Base-by-base conservation (phyloP, 495 filamentous ascomycete species). In the Aspergillus ellipticus region DNA sequence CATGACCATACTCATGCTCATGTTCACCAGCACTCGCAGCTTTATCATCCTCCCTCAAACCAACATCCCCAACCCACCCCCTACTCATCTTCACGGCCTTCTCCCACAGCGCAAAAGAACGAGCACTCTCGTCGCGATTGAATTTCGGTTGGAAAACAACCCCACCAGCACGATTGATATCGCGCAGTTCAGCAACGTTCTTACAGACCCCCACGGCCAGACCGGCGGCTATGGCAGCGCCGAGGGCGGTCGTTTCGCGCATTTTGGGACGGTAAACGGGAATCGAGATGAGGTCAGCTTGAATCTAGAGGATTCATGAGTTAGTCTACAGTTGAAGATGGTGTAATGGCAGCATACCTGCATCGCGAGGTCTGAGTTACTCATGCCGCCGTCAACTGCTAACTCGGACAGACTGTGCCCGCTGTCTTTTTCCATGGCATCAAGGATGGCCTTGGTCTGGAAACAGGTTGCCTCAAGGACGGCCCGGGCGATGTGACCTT, bases 401-500 rank as follows among this genome's bases (percentile, higher is more conserved):
- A 97, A 82, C 24, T 85, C 80, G 49, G 84, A 79, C 45, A 97
- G 81, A 52, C 83, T 82, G 59, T 93, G 86, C n/a, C 84, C 85
- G 42, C 87, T 92, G 70, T 97, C 93, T 56, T 88, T 89, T 61
- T 91, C 90, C 94, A 97, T 97, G 50, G 94, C 92, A 54, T 92
- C 85, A 9, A 97, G 79, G 62, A 97, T 97, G 6, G 93, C 93
- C 58, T 92, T 92, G 29, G 94, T 96, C 68, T 97, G 93, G 74
- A 86, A 96, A 74, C 93, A 97, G 22, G 90, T 93, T 10, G 93
- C 93, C 73, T 97, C 93, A 15, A 97, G 82, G 0, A 93, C 96
- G 29, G 93, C 93, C 28, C 93, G 85, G 10, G 93, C 93, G 54
- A 97, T 92, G 67, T 97, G 93, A 29, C 90, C 92, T 59, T 87